phyloP scores from a whole-genome alignment of 2,329 filamentous ascomycete genomes.

The Arthrobotrys pseudoclavata region DNA sequence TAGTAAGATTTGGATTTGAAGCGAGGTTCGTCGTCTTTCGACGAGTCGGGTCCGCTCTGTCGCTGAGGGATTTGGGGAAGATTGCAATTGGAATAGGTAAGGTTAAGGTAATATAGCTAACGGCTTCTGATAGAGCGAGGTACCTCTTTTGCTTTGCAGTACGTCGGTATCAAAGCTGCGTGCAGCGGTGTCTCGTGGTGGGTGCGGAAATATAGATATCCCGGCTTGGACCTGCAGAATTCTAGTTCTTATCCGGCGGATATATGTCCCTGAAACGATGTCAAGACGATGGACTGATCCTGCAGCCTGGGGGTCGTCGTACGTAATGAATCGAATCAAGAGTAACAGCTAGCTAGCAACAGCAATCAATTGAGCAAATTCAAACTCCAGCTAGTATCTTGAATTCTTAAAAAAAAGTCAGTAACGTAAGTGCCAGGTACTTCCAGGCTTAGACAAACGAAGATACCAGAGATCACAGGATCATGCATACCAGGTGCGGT shows the following conservation, averaged over 20 bases:
- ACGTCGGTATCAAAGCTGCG: conserved; percentile 41
- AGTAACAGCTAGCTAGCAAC: not conserved
- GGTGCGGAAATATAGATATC: conserved; percentile 59
- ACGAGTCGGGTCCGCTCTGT: conserved; percentile 23
- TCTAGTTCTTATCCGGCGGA: conserved; percentile 60
- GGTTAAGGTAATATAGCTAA: conserved; percentile 14
- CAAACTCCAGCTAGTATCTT: not conserved
- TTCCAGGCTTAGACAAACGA: not conserved
- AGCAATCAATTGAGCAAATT: not conserved
- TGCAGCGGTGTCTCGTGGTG: conserved; percentile 57
- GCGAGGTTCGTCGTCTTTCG: conserved; percentile 32
- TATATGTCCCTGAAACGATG: conserved; percentile 60
- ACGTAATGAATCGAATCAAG: conserved; percentile 36
- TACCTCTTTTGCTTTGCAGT: conserved; percentile 15
- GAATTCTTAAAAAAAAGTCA: not conserved
- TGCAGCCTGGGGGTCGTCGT: conserved; percentile 53
- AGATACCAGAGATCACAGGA: not conserved
- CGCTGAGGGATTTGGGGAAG: conserved; percentile 55
- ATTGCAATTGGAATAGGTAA: conserved; percentile 30
- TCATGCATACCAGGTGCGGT: not conserved
- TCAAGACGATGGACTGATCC: conserved; percentile 51
- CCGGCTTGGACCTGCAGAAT: conserved; percentile 60
- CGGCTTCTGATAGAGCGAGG: conserved; percentile 20
- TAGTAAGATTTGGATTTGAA: conserved; percentile 24
- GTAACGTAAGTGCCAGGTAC: not conserved